phyloP scores from a whole-genome alignment of 805 yeast genomes.

The Ogataea paradorogensis region DNA sequence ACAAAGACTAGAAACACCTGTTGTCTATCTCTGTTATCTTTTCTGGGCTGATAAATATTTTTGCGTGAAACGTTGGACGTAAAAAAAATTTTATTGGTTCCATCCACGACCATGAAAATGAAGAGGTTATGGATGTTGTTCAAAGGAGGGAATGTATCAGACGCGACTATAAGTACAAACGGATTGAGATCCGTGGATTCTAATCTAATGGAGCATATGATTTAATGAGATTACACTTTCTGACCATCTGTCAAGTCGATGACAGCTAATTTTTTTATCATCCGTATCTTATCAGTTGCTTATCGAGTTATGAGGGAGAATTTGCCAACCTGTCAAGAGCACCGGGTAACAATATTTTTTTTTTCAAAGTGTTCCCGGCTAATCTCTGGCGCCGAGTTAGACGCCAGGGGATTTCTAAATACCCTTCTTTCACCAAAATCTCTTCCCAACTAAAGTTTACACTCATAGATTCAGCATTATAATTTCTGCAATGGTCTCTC shows the following conservation, averaged over 20 bases:
- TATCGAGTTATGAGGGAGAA: conserved; percentile 2
- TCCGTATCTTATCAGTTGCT: conserved; percentile 11
- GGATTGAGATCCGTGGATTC: background rate
- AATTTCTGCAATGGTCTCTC: conserved; percentile 19
- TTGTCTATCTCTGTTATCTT: conserved; percentile 15
- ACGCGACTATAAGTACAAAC: too few species aligned
- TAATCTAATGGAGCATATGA: background rate
- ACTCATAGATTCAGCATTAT: conserved; percentile 5
- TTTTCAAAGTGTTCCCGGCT: background rate
- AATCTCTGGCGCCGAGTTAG: conserved; percentile 1
- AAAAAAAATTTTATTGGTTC: conserved; percentile 10
- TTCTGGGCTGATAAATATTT: conserved; percentile 11
- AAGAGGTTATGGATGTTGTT: background rate
- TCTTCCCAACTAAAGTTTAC: background rate
- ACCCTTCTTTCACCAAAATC: conserved; percentile 5
- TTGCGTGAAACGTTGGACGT: conserved; percentile 12
- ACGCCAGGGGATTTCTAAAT: conserved; percentile 4
- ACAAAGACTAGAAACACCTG: conserved; percentile 5
- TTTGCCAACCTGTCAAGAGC: background rate
- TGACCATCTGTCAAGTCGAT: background rate
- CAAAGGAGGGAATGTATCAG: background rate
- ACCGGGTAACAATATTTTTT: conserved; percentile 4
- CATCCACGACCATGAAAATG: conserved; percentile 7
- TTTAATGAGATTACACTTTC: background rate
- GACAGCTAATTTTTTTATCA: conserved; percentile 1